Base-by-base conservation (phyloP, 2,329 filamentous ascomycete genomes). In the Penicillium nordicum region DNA sequence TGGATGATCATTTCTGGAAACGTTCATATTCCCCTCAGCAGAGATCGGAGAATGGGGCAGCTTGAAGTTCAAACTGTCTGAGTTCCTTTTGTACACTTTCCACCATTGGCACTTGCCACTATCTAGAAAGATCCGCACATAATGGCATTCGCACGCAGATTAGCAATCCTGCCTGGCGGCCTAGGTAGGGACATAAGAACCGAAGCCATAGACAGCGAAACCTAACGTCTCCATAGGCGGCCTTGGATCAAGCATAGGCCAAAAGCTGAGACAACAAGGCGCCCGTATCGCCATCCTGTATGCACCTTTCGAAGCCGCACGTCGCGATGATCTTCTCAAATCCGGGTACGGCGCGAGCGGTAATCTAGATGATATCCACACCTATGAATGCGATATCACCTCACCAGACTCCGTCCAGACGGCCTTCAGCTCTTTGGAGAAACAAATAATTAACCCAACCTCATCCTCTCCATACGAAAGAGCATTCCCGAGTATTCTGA, bases 311-410 rank as follows among this genome's bases (percentile, higher is more conserved):
- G 78, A 80, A 61, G 70, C 74, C 1, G 53, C 66, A 32, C 69
- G 70, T 9, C 71, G 72, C 18, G 65, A 74, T 23, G 62, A 74
- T 37, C 69, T 74, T 0, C 67, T 80, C 18, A 64, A 70, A 14
- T 49, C 67, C 1, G 64, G 71, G 4, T 80, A 77, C 61, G 69
- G 69, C 14, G 53, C 47, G 4, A 45, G 41, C 41, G 58, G 56
- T 34, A 53, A 56, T 8, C 27, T 62, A 6, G 60, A 71, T 11
- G 59, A 64, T 7, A 70, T 75, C 52, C 63, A 61, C 48, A 66
- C 71, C 4, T 73, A 74, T 37, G 69, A 73, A 67, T 80, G 78
- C 68, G 79, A 82, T 60, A 76, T 82, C 57, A 79, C 79, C 1
- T 76, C 76, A 1, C 67, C 77, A 16, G 71, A 77, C 6, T 77